Evolutionary conservation across 139 green algal species (phyloP).

Genomic region (Micractinium sp.): DNA sequence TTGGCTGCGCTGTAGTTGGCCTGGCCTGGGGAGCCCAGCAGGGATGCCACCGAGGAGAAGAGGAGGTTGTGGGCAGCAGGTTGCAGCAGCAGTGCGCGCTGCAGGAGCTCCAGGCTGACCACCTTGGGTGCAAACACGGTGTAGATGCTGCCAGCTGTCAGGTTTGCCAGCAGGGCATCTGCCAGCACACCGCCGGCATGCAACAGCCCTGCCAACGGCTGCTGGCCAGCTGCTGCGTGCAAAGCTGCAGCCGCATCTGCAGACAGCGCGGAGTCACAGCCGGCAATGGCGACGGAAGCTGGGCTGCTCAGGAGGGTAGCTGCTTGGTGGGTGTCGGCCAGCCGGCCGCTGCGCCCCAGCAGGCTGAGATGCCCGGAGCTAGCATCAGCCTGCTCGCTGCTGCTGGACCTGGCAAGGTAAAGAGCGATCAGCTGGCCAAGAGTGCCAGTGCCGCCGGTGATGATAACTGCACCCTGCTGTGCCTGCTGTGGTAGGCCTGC

Average conservation of each 20-base stretch:
- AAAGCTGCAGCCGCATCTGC: not conserved
- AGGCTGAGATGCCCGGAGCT: not conserved
- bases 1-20: slow-evolving; percentile 85
- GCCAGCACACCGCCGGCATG: slow-evolving; percentile 76
- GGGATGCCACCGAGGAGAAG: slow-evolving; percentile 63
- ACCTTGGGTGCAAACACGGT: slow-evolving; percentile 52
- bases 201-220: slow-evolving; percentile 46
- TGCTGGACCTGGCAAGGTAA: not conserved
- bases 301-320: not conserved
- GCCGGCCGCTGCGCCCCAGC: slow-evolving; percentile 19
- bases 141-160: slow-evolving; percentile 42
- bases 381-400: not conserved
- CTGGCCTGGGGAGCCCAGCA: slow-evolving; percentile 80
- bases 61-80: slow-evolving; percentile 22
- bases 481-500: not conserved
- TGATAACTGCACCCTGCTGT: slow-evolving; percentile 10
- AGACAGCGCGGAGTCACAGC: not conserved
- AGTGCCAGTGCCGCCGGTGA: slow-evolving; percentile 33
- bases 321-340: not conserved
- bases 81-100: not conserved
- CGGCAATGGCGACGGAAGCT: not conserved
- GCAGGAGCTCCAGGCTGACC: not conserved
- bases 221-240: not conserved
- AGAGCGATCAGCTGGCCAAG: slow-evolving; percentile 56
- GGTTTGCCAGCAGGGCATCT: slow-evolving; percentile 66